Conservation (phyloP, 2,329 filamentous ascomycete species). For the Fusarium lateritium region DNA sequence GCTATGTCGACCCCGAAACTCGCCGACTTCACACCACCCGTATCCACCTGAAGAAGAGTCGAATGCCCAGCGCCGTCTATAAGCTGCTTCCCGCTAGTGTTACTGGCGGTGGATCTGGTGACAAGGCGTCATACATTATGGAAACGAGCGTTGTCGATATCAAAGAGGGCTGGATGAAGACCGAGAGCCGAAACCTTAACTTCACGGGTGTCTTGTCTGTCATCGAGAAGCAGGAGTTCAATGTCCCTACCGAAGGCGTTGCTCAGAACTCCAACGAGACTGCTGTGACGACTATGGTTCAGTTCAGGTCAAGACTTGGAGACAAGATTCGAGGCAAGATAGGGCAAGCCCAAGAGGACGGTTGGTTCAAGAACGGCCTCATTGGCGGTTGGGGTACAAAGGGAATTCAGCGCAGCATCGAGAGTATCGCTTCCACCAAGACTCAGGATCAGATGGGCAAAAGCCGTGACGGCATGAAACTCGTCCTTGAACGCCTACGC, state of each 20-base stretch:
- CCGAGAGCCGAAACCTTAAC: conserved; percentile 85
- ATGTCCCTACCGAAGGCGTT: conserved; percentile 54
- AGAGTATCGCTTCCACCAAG: conserved; percentile 82
- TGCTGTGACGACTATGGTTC: conserved; percentile 80
- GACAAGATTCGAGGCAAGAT: conserved; percentile 74
- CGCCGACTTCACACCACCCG: conserved; percentile 84
- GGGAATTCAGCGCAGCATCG: conserved; percentile 84
- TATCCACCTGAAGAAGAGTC: conserved; percentile 85
- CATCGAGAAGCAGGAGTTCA: conserved; percentile 81
- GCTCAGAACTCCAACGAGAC: conserved; percentile 61
- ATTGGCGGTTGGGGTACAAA: conserved; percentile 74
- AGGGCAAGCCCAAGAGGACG: conserved; percentile 62
- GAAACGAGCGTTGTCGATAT: conserved; percentile 86
- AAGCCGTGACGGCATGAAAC: conserved; percentile 85
- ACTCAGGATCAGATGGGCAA: conserved; percentile 84
- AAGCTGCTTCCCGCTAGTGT: conserved; percentile 81
- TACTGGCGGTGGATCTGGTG: conserved; percentile 73
- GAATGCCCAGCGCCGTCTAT: conserved; percentile 80
- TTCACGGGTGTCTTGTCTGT: conserved; percentile 86
- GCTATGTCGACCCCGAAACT: conserved; percentile 78
- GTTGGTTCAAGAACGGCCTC: conserved; percentile 66
- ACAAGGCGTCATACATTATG: conserved; percentile 84
- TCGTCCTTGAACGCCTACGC: conserved; percentile 80
- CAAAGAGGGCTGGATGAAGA: conserved; percentile 85
- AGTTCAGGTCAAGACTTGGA: conserved; percentile 80